Evolutionary conservation across 345 rosid genomes (phyloP), one percentile per base, ranked within the genome.

Genomic region (Excoecaria cochinchinensis): DNA sequence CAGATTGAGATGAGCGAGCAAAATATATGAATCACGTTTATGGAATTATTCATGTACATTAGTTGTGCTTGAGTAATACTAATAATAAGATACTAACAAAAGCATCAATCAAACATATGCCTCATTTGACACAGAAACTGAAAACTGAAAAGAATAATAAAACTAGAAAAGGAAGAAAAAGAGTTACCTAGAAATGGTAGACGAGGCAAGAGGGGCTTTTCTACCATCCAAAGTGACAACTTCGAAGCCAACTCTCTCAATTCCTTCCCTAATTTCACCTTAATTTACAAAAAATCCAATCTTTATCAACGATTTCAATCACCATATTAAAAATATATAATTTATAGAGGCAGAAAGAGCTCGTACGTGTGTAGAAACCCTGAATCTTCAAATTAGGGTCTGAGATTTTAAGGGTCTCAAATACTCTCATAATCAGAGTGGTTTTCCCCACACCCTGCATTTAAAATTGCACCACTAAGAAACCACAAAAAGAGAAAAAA

Each of bases 381-480:
- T 87, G 92, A 64, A 89, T 76, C 80, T 85, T 91, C 72, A 87
- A 67, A 76, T 70, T 79, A 51, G 91, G 88, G 76, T 82, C 82
- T 10, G 87, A 88, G 68, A 68, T 36, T 66, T 69, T 88, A 65
- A 89, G 85, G 74, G 64, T 82, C 42, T 91, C 92, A 44, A 81
- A 80, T 61, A 90, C 86, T 71, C 84, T 82, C 75, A 67, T 84
- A n/a, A 90, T 87, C 79, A 91, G 82, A 58, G 91, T 90, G 77
- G 89, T 85, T 85, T 91, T 91, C 16, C 97, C 97, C 59, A 87
- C 94, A 8, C 91, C 94, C 94, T 91, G 82, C 76, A 52, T 4
- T 15, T 31, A 17, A 31, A 51, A 39, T 40, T 38, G 0, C 16
- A 19, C 12, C 24, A 36, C n/a, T 24, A 40, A 22, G n/a, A 31